Evolutionary conservation across 1,284 basidiomycete species (phyloP).

Genomic region (Cystobasidium slooffiae): DNA sequence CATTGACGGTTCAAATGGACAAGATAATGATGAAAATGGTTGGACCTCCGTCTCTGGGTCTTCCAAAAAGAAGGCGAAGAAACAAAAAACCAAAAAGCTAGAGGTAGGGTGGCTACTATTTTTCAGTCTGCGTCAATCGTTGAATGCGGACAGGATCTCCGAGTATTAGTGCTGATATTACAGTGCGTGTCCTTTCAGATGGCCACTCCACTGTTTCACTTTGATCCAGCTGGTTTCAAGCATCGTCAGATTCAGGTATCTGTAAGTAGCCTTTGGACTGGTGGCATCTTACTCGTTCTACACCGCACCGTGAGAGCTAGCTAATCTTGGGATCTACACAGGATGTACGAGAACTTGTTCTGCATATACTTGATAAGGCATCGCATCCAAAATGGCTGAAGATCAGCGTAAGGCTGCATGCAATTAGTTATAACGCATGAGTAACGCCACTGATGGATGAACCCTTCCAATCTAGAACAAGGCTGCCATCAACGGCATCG

Average conservation of each 20-base stretch:
- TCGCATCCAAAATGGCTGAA: constrained; percentile 43
- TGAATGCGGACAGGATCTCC: too few relatives aligned
- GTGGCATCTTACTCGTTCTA: neutral
- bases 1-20: constrained; percentile 4
- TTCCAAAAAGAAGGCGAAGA: constrained; percentile 39
- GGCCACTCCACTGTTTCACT: constrained; percentile 51
- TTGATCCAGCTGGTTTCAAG: constrained; percentile 53
- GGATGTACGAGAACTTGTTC: constrained; percentile 48
- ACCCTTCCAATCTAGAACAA: constrained; percentile 26
- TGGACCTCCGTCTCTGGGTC: constrained; percentile 30
- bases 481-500: constrained; percentile 29
- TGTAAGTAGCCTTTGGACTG: constrained; percentile 32
- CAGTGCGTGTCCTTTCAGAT: neutral
- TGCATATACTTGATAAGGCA: constrained; percentile 28
- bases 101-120: constrained; percentile 27
- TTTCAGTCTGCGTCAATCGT: neutral
- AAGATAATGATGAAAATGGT: neutral
- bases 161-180: too few relatives aligned
- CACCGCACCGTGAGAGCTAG: neutral
- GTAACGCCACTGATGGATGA: neutral
- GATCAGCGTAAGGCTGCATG: constrained; percentile 38
- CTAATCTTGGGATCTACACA: constrained; percentile 7
- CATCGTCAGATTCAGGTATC: constrained; percentile 51
- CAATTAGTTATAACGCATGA: too few relatives aligned
- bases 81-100: constrained; percentile 35